These are phyloP conservation scores for Lizonia empirigonia DNA, from an alignment of 2,329 filamentous ascomycete species.

Conservation along the genomic window DNA sequence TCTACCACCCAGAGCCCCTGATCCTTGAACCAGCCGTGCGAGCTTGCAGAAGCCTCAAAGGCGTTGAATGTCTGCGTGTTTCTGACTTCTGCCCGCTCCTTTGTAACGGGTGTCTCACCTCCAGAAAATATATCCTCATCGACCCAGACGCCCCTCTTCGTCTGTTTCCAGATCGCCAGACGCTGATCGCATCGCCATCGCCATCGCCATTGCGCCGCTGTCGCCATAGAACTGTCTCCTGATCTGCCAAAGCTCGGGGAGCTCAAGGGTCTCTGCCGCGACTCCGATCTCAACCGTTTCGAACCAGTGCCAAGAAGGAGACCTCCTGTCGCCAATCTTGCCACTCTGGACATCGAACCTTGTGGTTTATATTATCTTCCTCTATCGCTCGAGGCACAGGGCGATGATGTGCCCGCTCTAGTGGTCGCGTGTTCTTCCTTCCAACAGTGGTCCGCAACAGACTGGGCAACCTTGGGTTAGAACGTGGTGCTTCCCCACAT, in stretches of 20 bases:
- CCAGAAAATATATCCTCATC: constrained; percentile 30
- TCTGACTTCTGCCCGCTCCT: constrained; percentile 41
- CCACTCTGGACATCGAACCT: constrained; percentile 27
- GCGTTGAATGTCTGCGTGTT: constrained; percentile 45
- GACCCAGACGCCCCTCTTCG: constrained; percentile 26
- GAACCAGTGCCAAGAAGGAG: constrained; percentile 41
- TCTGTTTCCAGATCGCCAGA: constrained; percentile 28
- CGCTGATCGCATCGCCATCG: constrained; percentile 29
- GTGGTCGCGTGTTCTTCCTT: constrained; percentile 38
- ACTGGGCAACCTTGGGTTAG: constrained; percentile 40
- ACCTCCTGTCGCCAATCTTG: constrained; percentile 31
- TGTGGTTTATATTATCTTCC: constrained; percentile 27
- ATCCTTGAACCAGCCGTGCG: constrained; percentile 46
- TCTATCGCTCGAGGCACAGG: constrained; percentile 40
- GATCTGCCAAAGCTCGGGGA: constrained; percentile 31
- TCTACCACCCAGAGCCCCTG: constrained; percentile 49
- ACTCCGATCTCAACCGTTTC: constrained; percentile 37
- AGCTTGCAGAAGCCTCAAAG: constrained; percentile 50
- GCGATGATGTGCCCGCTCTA: constrained; percentile 47
- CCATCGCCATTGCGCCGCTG: constrained; percentile 23
- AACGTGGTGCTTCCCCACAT: constrained; percentile 49
- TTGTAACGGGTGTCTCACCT: constrained; percentile 43
- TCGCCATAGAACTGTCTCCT: constrained; percentile 26
- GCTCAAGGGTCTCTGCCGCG: constrained; percentile 34
- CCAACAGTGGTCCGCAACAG: constrained; percentile 36